phyloP scores from a whole-genome alignment of 2,329 filamentous ascomycete species.

The Tolypocladium nubicola region DNA sequence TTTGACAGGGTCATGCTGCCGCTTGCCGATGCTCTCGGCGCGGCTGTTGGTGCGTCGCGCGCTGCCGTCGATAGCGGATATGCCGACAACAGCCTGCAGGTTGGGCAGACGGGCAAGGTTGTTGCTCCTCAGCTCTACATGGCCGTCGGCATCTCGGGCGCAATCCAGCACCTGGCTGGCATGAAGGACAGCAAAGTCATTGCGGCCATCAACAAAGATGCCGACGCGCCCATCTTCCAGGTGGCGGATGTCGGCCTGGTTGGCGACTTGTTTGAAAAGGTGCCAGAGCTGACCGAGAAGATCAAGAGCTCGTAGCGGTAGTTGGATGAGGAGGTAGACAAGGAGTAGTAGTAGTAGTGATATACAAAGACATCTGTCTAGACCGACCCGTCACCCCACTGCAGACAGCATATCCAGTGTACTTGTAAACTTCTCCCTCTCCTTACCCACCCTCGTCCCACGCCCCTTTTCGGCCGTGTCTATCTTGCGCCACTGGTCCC shows the following conservation, averaged over 20 bases:
- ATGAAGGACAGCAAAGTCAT: constrained; percentile 99
- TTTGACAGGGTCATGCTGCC: constrained; percentile 91
- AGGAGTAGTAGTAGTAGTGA: background rate
- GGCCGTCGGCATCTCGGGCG: constrained; percentile 90
- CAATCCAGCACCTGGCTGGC: constrained; percentile 94
- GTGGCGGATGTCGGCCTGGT: constrained; percentile 93
- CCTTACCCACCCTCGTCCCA: constrained; percentile 60
- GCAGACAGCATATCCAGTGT: constrained; percentile 47
- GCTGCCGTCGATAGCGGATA: constrained; percentile 96
- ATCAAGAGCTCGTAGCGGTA: constrained; percentile 48
- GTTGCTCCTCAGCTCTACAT: constrained; percentile 93
- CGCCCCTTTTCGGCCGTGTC: constrained; percentile 63
- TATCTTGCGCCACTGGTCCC: constrained; percentile 78
- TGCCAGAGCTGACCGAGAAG: constrained; percentile 94
- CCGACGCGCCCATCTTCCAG: constrained; percentile 96
- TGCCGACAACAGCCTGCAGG: constrained; percentile 95
- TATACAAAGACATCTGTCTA: background rate
- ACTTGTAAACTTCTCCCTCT: constrained; percentile 59
- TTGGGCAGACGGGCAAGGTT: constrained; percentile 97
- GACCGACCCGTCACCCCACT: constrained; percentile 21
- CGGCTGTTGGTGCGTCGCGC: constrained; percentile 90
- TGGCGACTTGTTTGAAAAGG: constrained; percentile 89
- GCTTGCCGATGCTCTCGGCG: constrained; percentile 82
- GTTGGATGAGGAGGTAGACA: constrained; percentile 5
- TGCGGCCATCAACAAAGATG: constrained; percentile 96